These are phyloP conservation scores for Dichomitus squalens DNA, from an alignment of 1,284 basidiomycete species.

Conservation along the genomic window DNA sequence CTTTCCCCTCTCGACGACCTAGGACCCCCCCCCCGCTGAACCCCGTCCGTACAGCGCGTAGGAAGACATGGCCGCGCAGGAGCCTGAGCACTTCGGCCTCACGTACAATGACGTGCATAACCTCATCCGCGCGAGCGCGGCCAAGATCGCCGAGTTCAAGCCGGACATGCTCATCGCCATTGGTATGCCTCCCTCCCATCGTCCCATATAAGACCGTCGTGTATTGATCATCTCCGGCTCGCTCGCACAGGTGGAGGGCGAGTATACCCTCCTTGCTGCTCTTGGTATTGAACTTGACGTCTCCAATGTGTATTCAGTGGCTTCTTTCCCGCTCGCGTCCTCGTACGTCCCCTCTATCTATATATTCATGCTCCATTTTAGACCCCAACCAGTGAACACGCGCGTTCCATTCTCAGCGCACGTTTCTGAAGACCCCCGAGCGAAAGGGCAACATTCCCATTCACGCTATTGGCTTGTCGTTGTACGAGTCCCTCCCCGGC, in stretches of 20 bases:
- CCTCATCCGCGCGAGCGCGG: slow-evolving; percentile 64
- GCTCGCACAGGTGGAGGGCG: slow-evolving; percentile 69
- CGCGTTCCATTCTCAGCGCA: slow-evolving; percentile 52
- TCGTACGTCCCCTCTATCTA: slow-evolving; percentile 50
- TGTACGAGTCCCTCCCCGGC: slow-evolving; percentile 87
- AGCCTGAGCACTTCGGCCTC: slow-evolving; percentile 60
- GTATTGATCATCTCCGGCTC: slow-evolving; percentile 1
- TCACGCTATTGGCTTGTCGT: slow-evolving; percentile 88
- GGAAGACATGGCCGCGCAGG: slow-evolving; percentile 34
- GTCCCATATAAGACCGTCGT: neutral
- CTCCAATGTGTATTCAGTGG: slow-evolving; percentile 52
- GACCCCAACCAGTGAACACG: neutral
- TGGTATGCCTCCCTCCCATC: slow-evolving; percentile 45
- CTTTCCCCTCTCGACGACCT: neutral
- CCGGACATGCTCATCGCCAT: slow-evolving; percentile 84
- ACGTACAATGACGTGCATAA: slow-evolving; percentile 90
- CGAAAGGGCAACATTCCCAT: slow-evolving; percentile 86
- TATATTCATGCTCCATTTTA: neutral
- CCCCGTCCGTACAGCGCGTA: neutral
- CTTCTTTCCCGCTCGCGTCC: slow-evolving; percentile 92
- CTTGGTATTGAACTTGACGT: slow-evolving; percentile 23
- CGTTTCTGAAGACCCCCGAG: slow-evolving; percentile 78
- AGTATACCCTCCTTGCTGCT: slow-evolving; percentile 37
- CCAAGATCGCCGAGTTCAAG: slow-evolving; percentile 69
- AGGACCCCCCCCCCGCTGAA: too few species aligned